Evolutionary conservation across 2,329 filamentous ascomycete species (phyloP), one percentile per base, ranked within the genome.

Genomic region (Beauveria bassiana): DNA sequence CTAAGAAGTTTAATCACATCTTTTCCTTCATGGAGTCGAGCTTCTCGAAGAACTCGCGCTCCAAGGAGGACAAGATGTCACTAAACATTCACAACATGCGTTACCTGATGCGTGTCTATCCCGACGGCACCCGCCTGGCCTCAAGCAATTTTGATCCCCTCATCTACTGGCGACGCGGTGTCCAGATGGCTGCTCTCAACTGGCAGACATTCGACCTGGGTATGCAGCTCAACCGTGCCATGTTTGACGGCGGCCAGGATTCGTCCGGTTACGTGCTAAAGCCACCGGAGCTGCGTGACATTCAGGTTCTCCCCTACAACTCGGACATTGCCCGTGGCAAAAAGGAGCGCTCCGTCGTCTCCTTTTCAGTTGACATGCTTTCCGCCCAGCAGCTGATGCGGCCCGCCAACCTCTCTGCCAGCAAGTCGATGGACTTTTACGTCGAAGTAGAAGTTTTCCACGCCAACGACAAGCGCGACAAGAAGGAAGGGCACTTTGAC

Each of bases 171-270:
- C 87, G 93, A 57, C 87, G 91, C 49, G 95, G 95, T 38, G 95
- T 97, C 20, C 95, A 99, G 75, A 98, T 99, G 93, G 92, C 90
- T 16, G 95, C 95, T 0, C 81, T 98, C 65, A 99, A 99, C 75
- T 98, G 95, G 93, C 95, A 99, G 75, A 98, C 93, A 0, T 97
- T 96, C 70, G 95, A 98, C 71, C 81, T 96, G 20, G 91, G 93
- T 51, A 95, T 97, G 84, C 93, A 98, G 71, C 83, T 98, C 73
- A 98, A 98, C 72, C 90, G 95, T 67, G 95, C 95, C 70, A 98
- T 99, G 95, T 99, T 97, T 71, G 89, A 92, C 52, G 90, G 91
- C 62, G 91, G 91, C 49, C 87, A 84, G 14, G 95, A 97, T 75
- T 85, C 86, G 61, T 90, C 90, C 3, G 95, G 95, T 50, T 99